Evolutionary conservation across 345 rosid genomes (phyloP).

Genomic region (Aegle marmelos): DNA sequence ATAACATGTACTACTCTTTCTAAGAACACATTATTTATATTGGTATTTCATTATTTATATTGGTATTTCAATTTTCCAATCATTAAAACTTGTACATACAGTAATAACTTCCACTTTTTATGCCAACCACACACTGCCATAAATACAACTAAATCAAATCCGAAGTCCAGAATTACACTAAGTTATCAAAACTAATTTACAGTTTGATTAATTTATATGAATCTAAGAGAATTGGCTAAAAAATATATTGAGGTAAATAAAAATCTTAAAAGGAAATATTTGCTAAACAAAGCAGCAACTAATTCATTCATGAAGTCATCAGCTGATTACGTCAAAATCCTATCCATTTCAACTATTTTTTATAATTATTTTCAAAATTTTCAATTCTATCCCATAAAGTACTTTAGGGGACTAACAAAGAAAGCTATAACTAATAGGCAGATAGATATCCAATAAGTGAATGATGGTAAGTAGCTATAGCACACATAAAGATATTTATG

Average conservation of each 20-base stretch:
- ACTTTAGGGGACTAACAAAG: neutral
- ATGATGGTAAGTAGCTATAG: neutral
- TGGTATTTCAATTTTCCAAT: neutral
- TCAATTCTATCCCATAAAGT: neutral
- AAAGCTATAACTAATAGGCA: neutral
- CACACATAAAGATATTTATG: neutral
- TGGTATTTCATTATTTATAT: neutral
- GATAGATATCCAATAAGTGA: neutral
- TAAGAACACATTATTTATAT: neutral
- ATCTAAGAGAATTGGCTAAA: neutral
- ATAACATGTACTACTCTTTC: neutral
- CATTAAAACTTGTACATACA: neutral
- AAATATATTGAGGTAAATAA: neutral
- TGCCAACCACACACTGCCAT: neutral
- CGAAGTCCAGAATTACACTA: neutral
- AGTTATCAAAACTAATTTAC: neutral
- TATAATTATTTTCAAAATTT: neutral
- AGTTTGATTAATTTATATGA: neutral
- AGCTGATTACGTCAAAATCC: slow-evolving; percentile 1
- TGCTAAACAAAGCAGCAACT: neutral
- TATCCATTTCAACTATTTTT: neutral
- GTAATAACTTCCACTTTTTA: neutral
- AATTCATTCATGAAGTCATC: neutral
- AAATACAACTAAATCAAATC: neutral
- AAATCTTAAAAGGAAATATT: neutral